Evolutionary conservation across 2,329 filamentous ascomycete species (phyloP).

Genomic region (Colletotrichum graminicola): DNA sequence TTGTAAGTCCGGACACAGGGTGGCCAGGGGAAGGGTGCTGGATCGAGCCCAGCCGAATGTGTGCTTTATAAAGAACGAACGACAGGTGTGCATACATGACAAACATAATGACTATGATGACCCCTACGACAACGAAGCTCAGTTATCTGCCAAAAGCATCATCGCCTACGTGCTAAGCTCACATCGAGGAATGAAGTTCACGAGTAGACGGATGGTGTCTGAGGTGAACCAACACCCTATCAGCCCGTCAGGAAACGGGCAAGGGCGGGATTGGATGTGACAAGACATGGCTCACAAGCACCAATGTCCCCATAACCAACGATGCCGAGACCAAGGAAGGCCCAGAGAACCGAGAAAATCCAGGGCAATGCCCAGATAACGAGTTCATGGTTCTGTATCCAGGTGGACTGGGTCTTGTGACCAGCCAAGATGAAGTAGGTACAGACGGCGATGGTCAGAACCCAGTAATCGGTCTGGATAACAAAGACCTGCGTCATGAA

Average conservation of each 20-base stretch:
- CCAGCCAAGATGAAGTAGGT: conserved; percentile 57
- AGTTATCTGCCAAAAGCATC: background rate
- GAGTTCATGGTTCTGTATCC: conserved; percentile 52
- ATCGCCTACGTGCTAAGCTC: background rate
- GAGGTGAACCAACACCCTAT: conserved; percentile 56
- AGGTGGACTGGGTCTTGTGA: conserved; percentile 50
- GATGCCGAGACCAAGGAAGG: conserved; percentile 48
- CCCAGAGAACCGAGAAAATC: conserved; percentile 53
- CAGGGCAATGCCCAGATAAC: conserved; percentile 53
- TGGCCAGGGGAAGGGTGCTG: conserved; percentile 40
- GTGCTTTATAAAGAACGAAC: conserved; percentile 54
- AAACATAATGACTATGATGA: conserved; percentile 55
- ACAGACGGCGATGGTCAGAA: conserved; percentile 55
- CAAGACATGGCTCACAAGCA: conserved; percentile 42
- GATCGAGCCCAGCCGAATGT: conserved; percentile 50
- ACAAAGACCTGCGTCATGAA: conserved; percentile 58
- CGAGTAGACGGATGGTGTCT: conserved; percentile 52
- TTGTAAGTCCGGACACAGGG: conserved; percentile 2
- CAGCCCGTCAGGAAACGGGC: background rate
- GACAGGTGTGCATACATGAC: conserved; percentile 55
- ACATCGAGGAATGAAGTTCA: conserved; percentile 58
- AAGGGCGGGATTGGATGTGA: too few relatives aligned
- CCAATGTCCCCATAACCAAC: conserved; percentile 52
- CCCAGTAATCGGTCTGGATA: conserved; percentile 59
- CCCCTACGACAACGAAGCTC: conserved; percentile 38